Percentiles rank a stretch among this genome's conserved stretches.
Conservation (phyloP, 2,329 filamentous ascomycete species). For the Aulographum hederae region DNA sequence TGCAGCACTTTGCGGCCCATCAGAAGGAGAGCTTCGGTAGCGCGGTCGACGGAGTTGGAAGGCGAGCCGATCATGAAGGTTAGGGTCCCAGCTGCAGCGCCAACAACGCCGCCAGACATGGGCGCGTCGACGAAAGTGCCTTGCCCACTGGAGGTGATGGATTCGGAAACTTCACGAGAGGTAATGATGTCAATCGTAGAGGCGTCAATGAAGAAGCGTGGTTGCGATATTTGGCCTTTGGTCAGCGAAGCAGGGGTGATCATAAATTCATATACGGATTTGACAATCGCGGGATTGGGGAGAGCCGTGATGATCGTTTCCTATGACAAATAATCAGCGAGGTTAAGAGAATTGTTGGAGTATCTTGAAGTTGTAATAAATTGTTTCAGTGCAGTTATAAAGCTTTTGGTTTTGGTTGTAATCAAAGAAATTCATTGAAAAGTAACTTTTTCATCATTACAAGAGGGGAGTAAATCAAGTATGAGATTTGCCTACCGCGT, state of each 20-base stretch:
- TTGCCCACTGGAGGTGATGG: conserved; percentile 50
- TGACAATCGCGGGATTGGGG: conserved; percentile 76
- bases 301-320: conserved; percentile 76
- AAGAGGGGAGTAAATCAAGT: too few relatives aligned
- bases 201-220: conserved; percentile 81
- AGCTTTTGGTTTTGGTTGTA: too few relatives aligned
- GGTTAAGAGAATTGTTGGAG: conserved; percentile 1
- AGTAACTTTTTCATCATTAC: too few relatives aligned
- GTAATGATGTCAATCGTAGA: conserved; percentile 90
- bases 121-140: conserved; percentile 83
- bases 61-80: conserved; percentile 89
- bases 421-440: conserved; percentile 11
- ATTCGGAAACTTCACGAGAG: conserved; percentile 59
- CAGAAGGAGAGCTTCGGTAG: conserved; percentile 50
- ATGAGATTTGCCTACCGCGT: conserved; percentile 43
- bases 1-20: conserved; percentile 84
- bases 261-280: conserved; percentile 63
- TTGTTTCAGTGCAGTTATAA: background rate
- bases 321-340: conserved; percentile 34
- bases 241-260: conserved; percentile 39
- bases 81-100: conserved; percentile 68
- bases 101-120: conserved; percentile 92
- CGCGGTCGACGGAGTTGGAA: conserved; percentile 38
- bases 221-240: conserved; percentile 27
- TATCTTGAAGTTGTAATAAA: too few relatives aligned